Base-by-base conservation (phyloP, 345 rosid species). In the Lepidium didymum region DNA sequence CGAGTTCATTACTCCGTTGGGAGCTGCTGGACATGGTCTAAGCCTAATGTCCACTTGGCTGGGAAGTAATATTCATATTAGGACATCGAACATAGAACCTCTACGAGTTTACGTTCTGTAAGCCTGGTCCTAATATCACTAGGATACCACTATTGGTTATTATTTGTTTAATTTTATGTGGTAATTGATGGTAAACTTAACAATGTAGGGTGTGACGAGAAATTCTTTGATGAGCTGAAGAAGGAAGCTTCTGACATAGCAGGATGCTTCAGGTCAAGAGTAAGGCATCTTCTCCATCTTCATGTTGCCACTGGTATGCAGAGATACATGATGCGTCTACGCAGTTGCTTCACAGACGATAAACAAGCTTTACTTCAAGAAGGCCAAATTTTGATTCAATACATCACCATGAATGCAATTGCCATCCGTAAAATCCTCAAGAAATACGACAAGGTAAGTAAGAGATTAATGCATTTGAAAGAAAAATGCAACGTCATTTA, bases 401-500 rank as follows among this genome's bases (percentile, higher is more conserved):
- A 93, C 61, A 76, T 86, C 18, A 81, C 86, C 1, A 87, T 91
- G 99, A 93, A 91, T 25, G 88, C 97, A 0, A 86, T 82, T 59
- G 99, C 99, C 33, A 90, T 91, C 45, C 83, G 81, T 53, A 88
- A 93, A 81, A 91, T 93, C 67, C 86, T 93, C 41, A 91, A 93
- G 89, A 93, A 93, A 81, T 93, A 93, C 51, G 96, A 93, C 67
- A 91, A 93, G 79, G 98, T 88, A 37, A 44, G 44, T 23, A 12
- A 56, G 2, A 51, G 1, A 34, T 15, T 58, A n/a, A 42, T 49
- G 8, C 65, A 19, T 61, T 14, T 29, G 33, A 29, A 19, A 29
- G 4, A 9, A 56, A 35, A 46, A 23, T n/a, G 15, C 55, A 53
- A 35, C 36, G 15, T 56, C 11, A 16, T 12, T 23, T 53, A 70